Evolutionary conservation across 2,329 filamentous ascomycete species (phyloP).

Genomic region (Myriosclerotinia duriaeana): DNA sequence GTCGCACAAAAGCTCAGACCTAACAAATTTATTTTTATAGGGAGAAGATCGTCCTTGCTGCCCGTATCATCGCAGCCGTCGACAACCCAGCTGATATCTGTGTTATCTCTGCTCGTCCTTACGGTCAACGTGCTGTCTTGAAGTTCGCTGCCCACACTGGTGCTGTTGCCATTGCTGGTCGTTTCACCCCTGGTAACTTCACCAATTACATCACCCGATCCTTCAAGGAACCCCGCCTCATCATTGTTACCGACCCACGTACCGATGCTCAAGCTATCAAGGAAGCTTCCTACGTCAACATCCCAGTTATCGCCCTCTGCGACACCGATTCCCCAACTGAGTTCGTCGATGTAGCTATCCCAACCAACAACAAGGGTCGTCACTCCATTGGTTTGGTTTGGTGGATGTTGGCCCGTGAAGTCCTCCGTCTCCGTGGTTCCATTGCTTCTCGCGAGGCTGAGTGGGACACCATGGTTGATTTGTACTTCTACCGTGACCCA

Average conservation of each 20-base stretch:
- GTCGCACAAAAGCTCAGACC: slow-evolving; percentile 99
- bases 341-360: slow-evolving; percentile 99
- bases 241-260: slow-evolving; percentile 98
- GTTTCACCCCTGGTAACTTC: slow-evolving; percentile 99
- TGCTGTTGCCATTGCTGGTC: slow-evolving; percentile 95
- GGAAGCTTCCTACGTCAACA: slow-evolving; percentile 99
- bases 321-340: slow-evolving; percentile 99
- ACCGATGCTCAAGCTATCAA: slow-evolving; percentile 99
- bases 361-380: slow-evolving; percentile 99
- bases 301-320: slow-evolving; percentile 98
- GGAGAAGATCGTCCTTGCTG: slow-evolving; percentile 99
- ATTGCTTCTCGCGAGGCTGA: slow-evolving; percentile 93
- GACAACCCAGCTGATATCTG: slow-evolving; percentile 99
- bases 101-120: slow-evolving; percentile 99
- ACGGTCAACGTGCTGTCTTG: slow-evolving; percentile 98
- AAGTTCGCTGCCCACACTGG: slow-evolving; percentile 99
- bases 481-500: slow-evolving; percentile 99
- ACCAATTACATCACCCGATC: slow-evolving; percentile 99
- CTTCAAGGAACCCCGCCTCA: slow-evolving; percentile 99
- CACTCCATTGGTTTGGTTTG: slow-evolving; percentile 98
- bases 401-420: slow-evolving; percentile 99
- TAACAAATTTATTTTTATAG: slow-evolving; percentile 69
- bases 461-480: slow-evolving; percentile 99
- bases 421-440: slow-evolving; percentile 96
- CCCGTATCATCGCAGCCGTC: slow-evolving; percentile 96